Evolutionary conservation across 345 rosid genomes (phyloP).

Genomic region (Aquilaria malaccensis): DNA sequence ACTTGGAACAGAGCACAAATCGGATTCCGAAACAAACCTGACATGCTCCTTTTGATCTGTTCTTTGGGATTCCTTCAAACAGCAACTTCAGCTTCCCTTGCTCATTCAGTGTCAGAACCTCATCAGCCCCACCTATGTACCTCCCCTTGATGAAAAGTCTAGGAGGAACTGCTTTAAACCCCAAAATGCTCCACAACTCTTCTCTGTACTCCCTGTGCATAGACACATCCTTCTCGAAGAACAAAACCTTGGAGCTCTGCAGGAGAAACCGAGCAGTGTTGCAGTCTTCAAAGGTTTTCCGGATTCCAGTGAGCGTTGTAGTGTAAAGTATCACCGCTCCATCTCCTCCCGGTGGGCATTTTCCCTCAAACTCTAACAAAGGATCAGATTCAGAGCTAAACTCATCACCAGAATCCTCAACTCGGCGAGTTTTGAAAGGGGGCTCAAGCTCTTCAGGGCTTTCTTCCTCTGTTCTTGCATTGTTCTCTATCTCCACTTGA

Average conservation of each 20-base stretch:
- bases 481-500: slow-evolving; percentile 21
- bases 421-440: slow-evolving; percentile 31
- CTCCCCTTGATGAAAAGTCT: slow-evolving; percentile 72
- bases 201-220: slow-evolving; percentile 68
- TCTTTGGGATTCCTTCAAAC: slow-evolving; percentile 45
- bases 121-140: slow-evolving; percentile 78
- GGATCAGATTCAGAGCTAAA: slow-evolving; percentile 18
- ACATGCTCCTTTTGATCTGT: slow-evolving; percentile 30
- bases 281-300: slow-evolving; percentile 90
- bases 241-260: slow-evolving; percentile 53
- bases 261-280: slow-evolving; percentile 53
- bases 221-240: slow-evolving; percentile 71
- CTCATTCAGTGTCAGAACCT: slow-evolving; percentile 56
- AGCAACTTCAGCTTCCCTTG: slow-evolving; percentile 60
- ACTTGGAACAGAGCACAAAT: slow-evolving; percentile 57
- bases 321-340: slow-evolving; percentile 63
- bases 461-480: slow-evolving; percentile 15
- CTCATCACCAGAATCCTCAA: slow-evolving; percentile 18
- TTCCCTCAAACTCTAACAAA: slow-evolving; percentile 37
- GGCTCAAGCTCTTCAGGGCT: slow-evolving; percentile 28
- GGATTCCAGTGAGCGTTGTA: slow-evolving; percentile 66
- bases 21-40: slow-evolving; percentile 49
- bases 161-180: slow-evolving; percentile 55
- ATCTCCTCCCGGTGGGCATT: slow-evolving; percentile 71
- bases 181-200: slow-evolving; percentile 51